Evolutionary conservation across 2,329 filamentous ascomycete genomes (phyloP), one percentile per base, ranked within the genome.

Genomic region (Westerdykella sp.): DNA sequence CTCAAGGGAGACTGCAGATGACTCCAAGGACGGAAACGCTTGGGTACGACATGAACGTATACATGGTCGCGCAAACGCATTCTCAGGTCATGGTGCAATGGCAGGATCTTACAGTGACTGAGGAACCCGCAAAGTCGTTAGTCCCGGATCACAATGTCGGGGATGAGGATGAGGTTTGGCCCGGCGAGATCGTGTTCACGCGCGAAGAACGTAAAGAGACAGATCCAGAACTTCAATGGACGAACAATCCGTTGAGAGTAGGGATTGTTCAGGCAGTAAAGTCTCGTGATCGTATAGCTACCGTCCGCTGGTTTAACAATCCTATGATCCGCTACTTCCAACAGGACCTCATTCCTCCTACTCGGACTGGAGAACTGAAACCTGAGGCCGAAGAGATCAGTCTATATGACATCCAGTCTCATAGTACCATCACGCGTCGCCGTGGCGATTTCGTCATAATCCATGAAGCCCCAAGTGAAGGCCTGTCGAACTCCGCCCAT

Each of bases 31-130:
- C 69, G 3, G 66, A 73, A 16, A 73, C 71, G 7, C 63, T 74
- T 34, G 78, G 77, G 1, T 79, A 76, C 54, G 78, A 83, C 50
- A 59, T 81, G 49, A 81, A 82, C 46, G 69, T 79, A 2, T 79
- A 75, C 50, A 68, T 73, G 11, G 66, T 81, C 40, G 65, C 73
- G 40, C 67, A 68, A 25, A 74, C 73, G 10, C 66, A 65, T 15
- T 76, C 76, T 2, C 62, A 65, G n/a, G 73, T 74, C 11, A 73
- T 66, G 1, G 73, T 82, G 4, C 72, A 74, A 47, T 83, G 79
- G 79, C 78, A 81, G 52, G 76, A 82, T 54, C 67, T 75, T 13
- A 70, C 69, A 7, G 63, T 74, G 23, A 76, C 75, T 1, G 65
- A 67, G 22, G 69, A 78, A 34, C 41, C 58, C 11, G 71, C 72